These are phyloP conservation scores for Platanthera zijinensis DNA, from an alignment of 106 monocot species.

Conservation along the genomic window DNA sequence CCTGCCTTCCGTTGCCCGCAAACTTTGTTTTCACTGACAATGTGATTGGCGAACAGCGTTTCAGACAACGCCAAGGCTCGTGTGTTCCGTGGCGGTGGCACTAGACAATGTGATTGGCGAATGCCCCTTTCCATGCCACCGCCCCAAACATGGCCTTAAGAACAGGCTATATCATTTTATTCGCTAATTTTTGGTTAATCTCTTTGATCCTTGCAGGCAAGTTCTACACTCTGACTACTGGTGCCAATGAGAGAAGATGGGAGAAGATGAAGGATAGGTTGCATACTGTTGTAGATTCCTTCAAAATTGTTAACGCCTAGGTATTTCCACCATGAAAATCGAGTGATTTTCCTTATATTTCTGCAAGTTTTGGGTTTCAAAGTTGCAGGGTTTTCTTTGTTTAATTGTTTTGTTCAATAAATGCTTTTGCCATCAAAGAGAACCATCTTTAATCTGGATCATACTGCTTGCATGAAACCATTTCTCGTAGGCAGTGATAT, in stretches of 20 bases:
- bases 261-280: slow-evolving; percentile 91
- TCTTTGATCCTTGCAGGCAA: slow-evolving; percentile 45
- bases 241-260: slow-evolving; percentile 95
- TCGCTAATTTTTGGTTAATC: too few species aligned
- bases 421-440: background rate
- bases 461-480: background rate
- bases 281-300: slow-evolving; percentile 77
- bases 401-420: background rate
- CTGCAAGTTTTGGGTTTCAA: background rate
- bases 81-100: too few species aligned
- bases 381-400: background rate
- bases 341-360: background rate
- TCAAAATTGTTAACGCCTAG: slow-evolving; percentile 47
- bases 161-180: too few species aligned
- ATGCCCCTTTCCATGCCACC: too few species aligned
- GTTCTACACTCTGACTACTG: slow-evolving; percentile 91
- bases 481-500: background rate
- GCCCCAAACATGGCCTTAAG: too few species aligned
- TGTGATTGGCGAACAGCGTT: too few species aligned
- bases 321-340: background rate
- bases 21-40: too few species aligned
- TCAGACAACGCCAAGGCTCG: too few species aligned
- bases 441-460: background rate
- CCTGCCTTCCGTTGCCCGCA: too few species aligned
- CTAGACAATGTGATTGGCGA: too few species aligned